Evolutionary conservation across 2,329 filamentous ascomycete genomes (phyloP).

Genomic region (Dactylellina drechsleri): DNA sequence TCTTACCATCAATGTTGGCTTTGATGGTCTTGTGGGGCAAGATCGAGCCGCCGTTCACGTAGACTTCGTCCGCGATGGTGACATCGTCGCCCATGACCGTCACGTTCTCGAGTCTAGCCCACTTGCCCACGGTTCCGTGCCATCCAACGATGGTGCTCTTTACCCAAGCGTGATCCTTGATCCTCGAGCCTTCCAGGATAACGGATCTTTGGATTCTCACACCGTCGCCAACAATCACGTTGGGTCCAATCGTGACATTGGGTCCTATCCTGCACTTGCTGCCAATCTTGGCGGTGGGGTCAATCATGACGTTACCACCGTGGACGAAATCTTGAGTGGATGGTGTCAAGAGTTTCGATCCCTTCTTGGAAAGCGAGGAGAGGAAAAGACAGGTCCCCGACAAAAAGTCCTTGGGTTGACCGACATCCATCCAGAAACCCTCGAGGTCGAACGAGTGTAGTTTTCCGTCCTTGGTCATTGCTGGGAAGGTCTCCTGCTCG

Average conservation of each 20-base stretch:
- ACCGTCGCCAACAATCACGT: conserved; percentile 91
- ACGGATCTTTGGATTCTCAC: conserved; percentile 94
- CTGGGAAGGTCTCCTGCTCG: conserved; percentile 98
- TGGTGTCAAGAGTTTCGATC: conserved; percentile 82
- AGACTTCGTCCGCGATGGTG: conserved; percentile 96
- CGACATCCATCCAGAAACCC: conserved; percentile 99
- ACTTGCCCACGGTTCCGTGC: conserved; percentile 95
- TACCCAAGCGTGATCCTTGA: conserved; percentile 99
- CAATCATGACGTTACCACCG: conserved; percentile 94
- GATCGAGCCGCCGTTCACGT: conserved; percentile 95
- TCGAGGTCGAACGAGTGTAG: conserved; percentile 96
- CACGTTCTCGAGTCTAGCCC: conserved; percentile 96
- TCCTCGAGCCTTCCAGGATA: conserved; percentile 85
- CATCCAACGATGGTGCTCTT: conserved; percentile 98
- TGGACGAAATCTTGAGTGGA: conserved; percentile 81
- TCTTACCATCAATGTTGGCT: conserved; percentile 85
- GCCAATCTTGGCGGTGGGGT: conserved; percentile 93
- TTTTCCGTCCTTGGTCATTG: conserved; percentile 87
- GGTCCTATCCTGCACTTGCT: conserved; percentile 98
- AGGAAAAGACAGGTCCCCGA: conserved; percentile 96
- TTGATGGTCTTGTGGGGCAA: conserved; percentile 99
- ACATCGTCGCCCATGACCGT: conserved; percentile 98
- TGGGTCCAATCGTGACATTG: conserved; percentile 94
- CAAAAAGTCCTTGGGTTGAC: conserved; percentile 98
- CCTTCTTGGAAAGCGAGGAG: conserved; percentile 88